Evolutionary conservation across 495 filamentous ascomycete genomes (phyloP), one percentile per base, ranked within the genome.

Genomic region (Aspergillus heteromorphus): DNA sequence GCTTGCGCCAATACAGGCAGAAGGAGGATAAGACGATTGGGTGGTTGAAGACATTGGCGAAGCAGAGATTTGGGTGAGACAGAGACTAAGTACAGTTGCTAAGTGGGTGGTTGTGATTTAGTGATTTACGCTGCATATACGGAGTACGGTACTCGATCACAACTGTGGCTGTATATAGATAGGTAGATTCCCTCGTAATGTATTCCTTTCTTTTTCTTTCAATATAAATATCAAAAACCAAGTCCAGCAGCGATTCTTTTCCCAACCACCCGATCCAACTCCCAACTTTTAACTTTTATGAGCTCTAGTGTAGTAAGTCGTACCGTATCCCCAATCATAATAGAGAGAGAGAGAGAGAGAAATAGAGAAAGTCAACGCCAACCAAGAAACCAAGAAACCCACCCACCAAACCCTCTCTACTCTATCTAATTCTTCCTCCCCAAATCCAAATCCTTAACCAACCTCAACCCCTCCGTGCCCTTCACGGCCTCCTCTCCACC

Each of bases 381-480:
- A 13, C 34, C 11, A 38, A 38, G n/a, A 13, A n/a, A 13, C 34
- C 34, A 14, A 2, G 9, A 34, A 34, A 34, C 30, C 30, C 2
- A 10, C 30, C 41, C 20, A n/a, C 19, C 23, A n/a, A n/a, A n/a
- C 23, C 11, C 14, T n/a, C 20, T 21, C 21, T 45, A 8, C 4
- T 21, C 11, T 43, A 4, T 38, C 45, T 58, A 58, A 30, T 23
- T 40, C 40, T 56, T 60, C 49, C 81, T 74, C 1, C 87, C 87
- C 47, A 89, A 60, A 63, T 87, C 83, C 21, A 89, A 55, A 70
- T 87, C 78, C 55, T 81, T 65, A 23, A 86, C 84, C 56, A 77
- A 64, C 45, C 70, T 76, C 73, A 86, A 65, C 42, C 69, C 64
- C 18, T 67, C 68, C 45, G 65, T 55, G 49, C 65, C 53, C 47